Conservation (phyloP, 257 asterid genomes). For the Nicotiana sylvestris region DNA sequence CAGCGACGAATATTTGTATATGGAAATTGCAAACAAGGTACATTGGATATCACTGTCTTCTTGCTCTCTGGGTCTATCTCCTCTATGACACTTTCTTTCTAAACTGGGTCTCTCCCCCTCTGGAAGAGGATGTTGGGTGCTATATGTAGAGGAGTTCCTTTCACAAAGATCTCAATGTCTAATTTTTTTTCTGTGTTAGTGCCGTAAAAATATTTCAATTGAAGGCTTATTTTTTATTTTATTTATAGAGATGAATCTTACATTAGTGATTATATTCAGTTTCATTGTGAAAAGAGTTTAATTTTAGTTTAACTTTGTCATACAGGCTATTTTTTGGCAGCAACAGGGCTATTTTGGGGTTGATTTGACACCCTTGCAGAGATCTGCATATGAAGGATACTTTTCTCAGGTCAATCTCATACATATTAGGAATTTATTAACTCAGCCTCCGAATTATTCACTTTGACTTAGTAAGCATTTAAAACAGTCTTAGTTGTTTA, state of each 20-base stretch:
- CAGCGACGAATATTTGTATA: slow-evolving; percentile 81
- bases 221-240: background rate
- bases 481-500: background rate
- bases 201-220: background rate
- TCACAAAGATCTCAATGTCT: background rate
- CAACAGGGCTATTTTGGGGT: slow-evolving; percentile 94
- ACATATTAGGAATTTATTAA: background rate
- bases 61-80: background rate
- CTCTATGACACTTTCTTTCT: background rate
- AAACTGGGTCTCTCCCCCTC: background rate
- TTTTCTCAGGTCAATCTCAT: slow-evolving; percentile 77
- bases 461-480: background rate
- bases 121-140: background rate
- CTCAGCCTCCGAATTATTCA: background rate
- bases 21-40: slow-evolving; percentile 95
- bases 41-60: background rate
- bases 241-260: background rate
- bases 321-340: slow-evolving; percentile 98
- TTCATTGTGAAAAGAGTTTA: background rate
- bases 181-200: background rate
- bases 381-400: slow-evolving; percentile 94
- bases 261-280: background rate
- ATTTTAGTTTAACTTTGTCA: slow-evolving; percentile 23
- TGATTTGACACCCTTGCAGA: slow-evolving; percentile 79
- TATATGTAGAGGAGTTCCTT: background rate